These are phyloP conservation scores for Torulaspora pretoriensis DNA, from an alignment of 1,139 yeast species.

Conservation along the genomic window DNA sequence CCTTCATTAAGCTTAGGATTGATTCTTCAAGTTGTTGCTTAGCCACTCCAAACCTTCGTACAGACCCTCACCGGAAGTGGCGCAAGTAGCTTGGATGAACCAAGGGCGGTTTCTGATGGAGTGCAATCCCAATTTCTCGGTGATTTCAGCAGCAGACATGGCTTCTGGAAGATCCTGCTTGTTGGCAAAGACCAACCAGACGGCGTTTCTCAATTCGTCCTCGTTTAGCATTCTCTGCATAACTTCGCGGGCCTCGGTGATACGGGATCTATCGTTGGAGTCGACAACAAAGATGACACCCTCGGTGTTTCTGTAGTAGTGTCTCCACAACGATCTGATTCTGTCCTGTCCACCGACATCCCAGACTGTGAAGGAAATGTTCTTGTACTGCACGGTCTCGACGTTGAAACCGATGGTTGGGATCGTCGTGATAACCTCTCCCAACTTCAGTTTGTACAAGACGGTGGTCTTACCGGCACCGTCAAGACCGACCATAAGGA, in stretches of 20 bases:
- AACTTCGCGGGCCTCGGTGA: conserved; percentile 89
- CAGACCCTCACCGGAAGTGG: conserved; percentile 88
- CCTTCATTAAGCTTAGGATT: conserved; percentile 22
- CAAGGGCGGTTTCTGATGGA: conserved; percentile 84
- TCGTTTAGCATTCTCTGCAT: conserved; percentile 92
- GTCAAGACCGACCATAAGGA: conserved; percentile 90
- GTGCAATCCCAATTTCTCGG: conserved; percentile 79
- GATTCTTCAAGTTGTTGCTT: conserved; percentile 73
- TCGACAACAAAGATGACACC: conserved; percentile 92
- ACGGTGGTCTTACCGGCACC: conserved; percentile 93
- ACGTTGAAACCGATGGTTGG: conserved; percentile 95
- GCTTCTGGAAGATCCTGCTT: conserved; percentile 93
- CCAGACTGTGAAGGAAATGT: conserved; percentile 93
- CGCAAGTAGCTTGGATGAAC: conserved; percentile 87
- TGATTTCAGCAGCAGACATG: conserved; percentile 85
- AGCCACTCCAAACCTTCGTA: conserved; percentile 92
- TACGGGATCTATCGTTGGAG: conserved; percentile 91
- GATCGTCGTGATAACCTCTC: conserved; percentile 89
- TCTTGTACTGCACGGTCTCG: conserved; percentile 90
- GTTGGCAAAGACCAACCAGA: conserved; percentile 83
- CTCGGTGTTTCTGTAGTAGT: conserved; percentile 90
- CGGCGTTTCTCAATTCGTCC: conserved; percentile 89
- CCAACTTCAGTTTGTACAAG: conserved; percentile 81
- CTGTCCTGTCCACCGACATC: conserved; percentile 98
- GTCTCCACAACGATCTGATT: conserved; percentile 94